phyloP scores from a whole-genome alignment of 768 basidiomycete species.

The Scleroderma bovista region DNA sequence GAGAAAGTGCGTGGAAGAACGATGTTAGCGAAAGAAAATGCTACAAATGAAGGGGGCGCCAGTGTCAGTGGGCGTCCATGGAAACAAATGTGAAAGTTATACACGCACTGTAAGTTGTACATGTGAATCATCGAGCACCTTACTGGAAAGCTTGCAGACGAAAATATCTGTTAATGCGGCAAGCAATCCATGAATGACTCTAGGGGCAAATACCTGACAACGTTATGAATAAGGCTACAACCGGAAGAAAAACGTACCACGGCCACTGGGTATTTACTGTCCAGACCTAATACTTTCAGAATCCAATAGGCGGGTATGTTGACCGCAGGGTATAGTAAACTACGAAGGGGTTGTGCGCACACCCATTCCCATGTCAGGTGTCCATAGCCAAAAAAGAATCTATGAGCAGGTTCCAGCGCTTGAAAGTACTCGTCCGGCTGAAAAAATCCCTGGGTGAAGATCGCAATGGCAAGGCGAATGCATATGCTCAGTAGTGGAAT shows the following conservation, averaged over 20 bases:
- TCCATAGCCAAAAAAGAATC: constrained; percentile 86
- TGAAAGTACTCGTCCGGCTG: constrained; percentile 98
- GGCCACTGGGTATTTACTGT: constrained; percentile 38
- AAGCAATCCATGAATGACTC: constrained; percentile 65
- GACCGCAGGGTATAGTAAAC: constrained; percentile 73
- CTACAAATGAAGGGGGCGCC: constrained; percentile 34
- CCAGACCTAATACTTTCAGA: constrained; percentile 51
- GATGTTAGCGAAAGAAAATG: constrained; percentile 76
- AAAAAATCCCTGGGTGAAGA: constrained; percentile 80
- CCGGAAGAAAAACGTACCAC: constrained; percentile 50
- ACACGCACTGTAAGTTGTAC: constrained; percentile 57
- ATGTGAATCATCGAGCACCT: constrained; percentile 53
- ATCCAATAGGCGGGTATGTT: constrained; percentile 77
- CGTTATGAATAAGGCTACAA: constrained; percentile 1
- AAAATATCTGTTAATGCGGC: constrained; percentile 81
- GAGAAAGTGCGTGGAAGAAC: constrained; percentile 78
- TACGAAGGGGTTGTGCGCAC: constrained; percentile 61
- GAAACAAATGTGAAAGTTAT: background rate
- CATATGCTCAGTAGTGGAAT: constrained; percentile 34
- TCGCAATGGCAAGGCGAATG: constrained; percentile 55
- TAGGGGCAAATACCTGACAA: constrained; percentile 67
- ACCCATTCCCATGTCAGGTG: constrained; percentile 97
- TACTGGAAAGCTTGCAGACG: constrained; percentile 55
- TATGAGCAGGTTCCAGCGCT: constrained; percentile 87
- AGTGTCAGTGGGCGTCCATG: background rate